These are phyloP conservation scores for Calocybe cyanea DNA, from an alignment of 768 basidiomycete genomes.

Conservation along the genomic window DNA sequence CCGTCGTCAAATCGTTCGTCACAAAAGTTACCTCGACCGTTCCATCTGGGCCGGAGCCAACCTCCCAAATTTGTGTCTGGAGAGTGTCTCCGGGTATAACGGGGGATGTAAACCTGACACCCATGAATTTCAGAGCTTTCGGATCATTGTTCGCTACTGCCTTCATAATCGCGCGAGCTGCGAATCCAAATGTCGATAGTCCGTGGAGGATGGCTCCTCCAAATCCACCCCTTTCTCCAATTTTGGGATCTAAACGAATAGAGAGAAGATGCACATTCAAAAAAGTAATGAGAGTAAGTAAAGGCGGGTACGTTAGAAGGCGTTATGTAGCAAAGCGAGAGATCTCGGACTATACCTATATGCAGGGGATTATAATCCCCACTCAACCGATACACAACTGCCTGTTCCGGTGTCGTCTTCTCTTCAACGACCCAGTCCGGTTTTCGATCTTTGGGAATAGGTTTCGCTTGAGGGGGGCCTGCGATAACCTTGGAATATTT, in stretches of 20 bases:
- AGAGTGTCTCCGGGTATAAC: slow-evolving; percentile 80
- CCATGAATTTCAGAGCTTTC: slow-evolving; percentile 60
- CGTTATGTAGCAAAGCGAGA: too few species aligned
- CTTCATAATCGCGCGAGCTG: slow-evolving; percentile 57
- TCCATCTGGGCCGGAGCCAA: slow-evolving; percentile 60
- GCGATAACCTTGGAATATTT: slow-evolving; percentile 63
- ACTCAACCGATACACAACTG: slow-evolving; percentile 66
- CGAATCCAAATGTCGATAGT: slow-evolving; percentile 78
- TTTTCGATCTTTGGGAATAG: slow-evolving; percentile 54
- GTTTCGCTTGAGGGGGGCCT: slow-evolving; percentile 56
- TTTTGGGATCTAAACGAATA: slow-evolving; percentile 52
- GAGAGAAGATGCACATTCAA: not conserved
- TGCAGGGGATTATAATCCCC: slow-evolving; percentile 82
- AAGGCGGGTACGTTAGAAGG: not conserved
- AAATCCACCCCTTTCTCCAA: slow-evolving; percentile 73
- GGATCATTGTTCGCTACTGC: slow-evolving; percentile 60
- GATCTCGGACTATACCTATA: slow-evolving; percentile 51
- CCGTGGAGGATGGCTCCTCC: slow-evolving; percentile 86
- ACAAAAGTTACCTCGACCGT: slow-evolving; percentile 58
- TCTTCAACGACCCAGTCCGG: slow-evolving; percentile 62
- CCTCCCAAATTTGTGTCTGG: slow-evolving; percentile 77
- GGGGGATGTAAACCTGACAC: slow-evolving; percentile 76
- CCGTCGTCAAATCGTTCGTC: slow-evolving; percentile 55
- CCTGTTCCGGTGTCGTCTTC: slow-evolving; percentile 62
- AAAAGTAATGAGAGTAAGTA: not conserved